A percentile compares a stretch with the other conserved stretches of the same genome.
Evolutionary conservation across 2,329 filamentous ascomycete genomes (phyloP).

Genomic region (Gnomoniopsis smithogilvyi): DNA sequence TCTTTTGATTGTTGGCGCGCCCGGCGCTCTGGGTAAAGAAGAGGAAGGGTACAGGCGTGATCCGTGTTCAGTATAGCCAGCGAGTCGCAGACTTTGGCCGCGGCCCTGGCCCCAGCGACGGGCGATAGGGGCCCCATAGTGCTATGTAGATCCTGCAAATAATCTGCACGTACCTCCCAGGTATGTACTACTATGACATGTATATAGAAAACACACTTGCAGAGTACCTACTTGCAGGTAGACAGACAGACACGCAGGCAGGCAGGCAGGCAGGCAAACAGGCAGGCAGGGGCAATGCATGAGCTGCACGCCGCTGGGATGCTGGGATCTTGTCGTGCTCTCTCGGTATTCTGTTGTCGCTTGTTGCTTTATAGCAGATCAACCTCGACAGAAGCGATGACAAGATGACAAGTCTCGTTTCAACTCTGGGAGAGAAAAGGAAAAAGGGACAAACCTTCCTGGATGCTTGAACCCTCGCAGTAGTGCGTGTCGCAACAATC

Average conservation of each 20-base stretch:
- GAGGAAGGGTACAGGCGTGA: background rate
- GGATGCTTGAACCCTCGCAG: too few species aligned
- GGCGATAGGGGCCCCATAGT: too few species aligned
- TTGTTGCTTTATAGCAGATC: background rate
- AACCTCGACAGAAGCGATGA: background rate
- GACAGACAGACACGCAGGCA: too few species aligned
- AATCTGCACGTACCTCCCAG: background rate
- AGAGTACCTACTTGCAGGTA: too few species aligned
- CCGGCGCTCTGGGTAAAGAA: background rate
- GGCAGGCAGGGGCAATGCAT: background rate
- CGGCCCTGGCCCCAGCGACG: background rate
- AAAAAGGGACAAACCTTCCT: background rate
- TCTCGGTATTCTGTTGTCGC: background rate
- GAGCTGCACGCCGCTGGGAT: background rate
- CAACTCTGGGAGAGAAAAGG: background rate
- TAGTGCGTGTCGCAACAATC: background rate
- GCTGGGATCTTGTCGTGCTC: background rate
- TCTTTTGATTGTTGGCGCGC: background rate
- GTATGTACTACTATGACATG: background rate
- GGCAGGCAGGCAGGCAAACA: too few species aligned
- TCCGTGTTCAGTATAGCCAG: background rate
- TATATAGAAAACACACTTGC: too few species aligned
- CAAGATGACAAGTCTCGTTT: background rate
- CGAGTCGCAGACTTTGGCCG: background rate
- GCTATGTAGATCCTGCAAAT: background rate